Evolutionary conservation across 345 rosid genomes (phyloP), one percentile per base, ranked within the genome.

Genomic region (Pugionium cornutum): DNA sequence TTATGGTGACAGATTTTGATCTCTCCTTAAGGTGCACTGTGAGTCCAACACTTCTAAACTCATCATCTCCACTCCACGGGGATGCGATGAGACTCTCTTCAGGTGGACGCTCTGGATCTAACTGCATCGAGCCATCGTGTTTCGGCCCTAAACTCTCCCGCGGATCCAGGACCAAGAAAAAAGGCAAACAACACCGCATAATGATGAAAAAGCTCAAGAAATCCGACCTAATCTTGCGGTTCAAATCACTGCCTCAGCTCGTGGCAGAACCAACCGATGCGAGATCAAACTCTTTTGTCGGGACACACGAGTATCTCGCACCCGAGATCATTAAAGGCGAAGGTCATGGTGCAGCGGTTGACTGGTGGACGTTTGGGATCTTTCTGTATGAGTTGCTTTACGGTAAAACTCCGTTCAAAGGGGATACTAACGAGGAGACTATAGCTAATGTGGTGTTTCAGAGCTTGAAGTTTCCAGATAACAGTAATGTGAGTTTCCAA

Each of bases 261-360:
- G 94, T 92, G 75, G 98, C 96, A 5, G 98, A 92, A 81, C 98
- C 98, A 40, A 84, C 96, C 0, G 97, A 92, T 63, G 98, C 97
- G 6, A 80, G 98, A 43, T 92, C 98, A 44, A 92, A 92, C 75
- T 92, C 98, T 42, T 92, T 92, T 63, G 98, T 92, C 1, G 98
- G 98, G 6, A 92, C 98, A 65, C 97, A 92, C 50, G 98, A 92
- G 67, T 92, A 92, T 80, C 69, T 92, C 47, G 97, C 98, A 0
- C 98, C 98, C 0, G 98, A 92, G 78, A 92, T 92, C 61, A 89
- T 92, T 44, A 92, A 89, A 83, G 98, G 98, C 9, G 92, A 92
- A 77, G 98, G 97, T 43, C 98, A 92, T 11, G 98, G 98, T 11
- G 98, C 98, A 9, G 97, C 98, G 7, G 98, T 92, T 27, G 98